These are phyloP conservation scores for Dionaea muscipula DNA, from an alignment of 179 eudicot genomes.

Conservation along the genomic window DNA sequence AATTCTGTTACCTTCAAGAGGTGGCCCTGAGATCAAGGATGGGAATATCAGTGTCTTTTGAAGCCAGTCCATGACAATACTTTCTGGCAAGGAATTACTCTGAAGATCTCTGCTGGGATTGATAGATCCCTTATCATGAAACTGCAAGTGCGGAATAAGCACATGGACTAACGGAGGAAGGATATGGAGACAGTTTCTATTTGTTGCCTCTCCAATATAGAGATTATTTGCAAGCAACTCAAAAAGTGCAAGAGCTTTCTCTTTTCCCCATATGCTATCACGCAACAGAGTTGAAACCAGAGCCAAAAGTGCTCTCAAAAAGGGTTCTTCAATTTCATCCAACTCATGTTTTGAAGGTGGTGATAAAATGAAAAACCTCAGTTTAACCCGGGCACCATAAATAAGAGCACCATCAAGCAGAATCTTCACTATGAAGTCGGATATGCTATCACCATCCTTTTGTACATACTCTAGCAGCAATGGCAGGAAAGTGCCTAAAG, in stretches of 20 bases:
- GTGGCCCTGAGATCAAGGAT: conserved; percentile 49
- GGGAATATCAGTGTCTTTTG: conserved; percentile 47
- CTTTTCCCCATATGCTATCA: conserved; percentile 51
- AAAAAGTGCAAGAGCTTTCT: conserved; percentile 37
- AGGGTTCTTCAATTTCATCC: conserved; percentile 54
- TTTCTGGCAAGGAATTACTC: conserved; percentile 25
- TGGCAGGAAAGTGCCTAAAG: conserved; percentile 59
- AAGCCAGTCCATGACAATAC: conserved; percentile 59
- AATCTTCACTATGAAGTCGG: conserved; percentile 43
- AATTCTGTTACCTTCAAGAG: conserved; percentile 54
- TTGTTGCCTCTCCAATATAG: conserved; percentile 46
- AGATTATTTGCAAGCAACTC: conserved; percentile 52
- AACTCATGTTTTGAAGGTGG: conserved; percentile 47
- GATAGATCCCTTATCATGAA: conserved; percentile 14
- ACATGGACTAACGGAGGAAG: conserved; percentile 49
- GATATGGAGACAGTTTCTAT: conserved; percentile 54
- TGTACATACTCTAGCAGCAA: conserved; percentile 30
- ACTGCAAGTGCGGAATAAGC: conserved; percentile 41
- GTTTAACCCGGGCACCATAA: conserved; percentile 33
- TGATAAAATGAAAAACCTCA: conserved; percentile 37
- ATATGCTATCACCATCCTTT: conserved; percentile 22
- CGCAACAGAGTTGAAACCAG: conserved; percentile 40
- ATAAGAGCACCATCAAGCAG: conserved; percentile 82
- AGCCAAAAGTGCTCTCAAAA: conserved; percentile 61
- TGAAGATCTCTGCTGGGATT: conserved; percentile 17